A percentile compares a stretch with the other conserved stretches of the same genome.
phyloP scores from a whole-genome alignment of 257 asterid genomes.

The Penstemon eatonii region DNA sequence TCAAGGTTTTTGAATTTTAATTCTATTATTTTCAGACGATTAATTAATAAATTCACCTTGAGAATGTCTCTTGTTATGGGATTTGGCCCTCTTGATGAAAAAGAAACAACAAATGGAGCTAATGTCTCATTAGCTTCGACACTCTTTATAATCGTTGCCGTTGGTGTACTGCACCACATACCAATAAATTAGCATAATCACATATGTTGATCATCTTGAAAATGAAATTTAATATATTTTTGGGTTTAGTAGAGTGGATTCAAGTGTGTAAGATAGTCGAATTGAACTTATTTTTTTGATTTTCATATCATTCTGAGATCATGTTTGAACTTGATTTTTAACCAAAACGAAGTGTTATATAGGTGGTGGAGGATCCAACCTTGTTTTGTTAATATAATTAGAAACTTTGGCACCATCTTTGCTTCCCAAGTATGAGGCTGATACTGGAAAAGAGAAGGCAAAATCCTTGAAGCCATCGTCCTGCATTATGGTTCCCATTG shows the following conservation, averaged over 20 bases:
- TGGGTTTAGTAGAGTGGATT: no score
- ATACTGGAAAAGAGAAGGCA: slow-evolving; percentile 51
- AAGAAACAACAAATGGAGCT: slow-evolving; percentile 59
- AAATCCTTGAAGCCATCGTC: slow-evolving; percentile 36
- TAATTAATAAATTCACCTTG: slow-evolving; percentile 36
- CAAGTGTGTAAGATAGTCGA: no score
- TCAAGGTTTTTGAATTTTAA: neutral
- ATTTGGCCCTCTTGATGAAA: slow-evolving; percentile 74
- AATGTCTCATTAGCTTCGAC: slow-evolving; percentile 24
- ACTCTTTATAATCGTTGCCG: slow-evolving; percentile 48
- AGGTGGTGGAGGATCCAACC: slow-evolving; percentile 21
- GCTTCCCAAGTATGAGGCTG: slow-evolving; percentile 44
- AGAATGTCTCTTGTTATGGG: slow-evolving; percentile 50
- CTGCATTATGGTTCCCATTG: slow-evolving; percentile 51
- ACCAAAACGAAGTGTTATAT: no score
- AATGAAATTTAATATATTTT: neutral
- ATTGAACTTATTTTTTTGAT: no score
- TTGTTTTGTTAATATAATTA: slow-evolving; percentile 43
- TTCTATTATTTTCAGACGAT: neutral
- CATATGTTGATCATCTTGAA: neutral
- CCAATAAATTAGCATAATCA: neutral
- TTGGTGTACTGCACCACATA: slow-evolving; percentile 38
- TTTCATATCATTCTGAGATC: no score
- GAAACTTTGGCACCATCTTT: slow-evolving; percentile 34
- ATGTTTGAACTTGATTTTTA: no score